Percentiles rank a stretch among this genome's conserved stretches.
Conservation (phyloP, 2,329 filamentous ascomycete genomes). For the Boeremia lycopersici region DNA sequence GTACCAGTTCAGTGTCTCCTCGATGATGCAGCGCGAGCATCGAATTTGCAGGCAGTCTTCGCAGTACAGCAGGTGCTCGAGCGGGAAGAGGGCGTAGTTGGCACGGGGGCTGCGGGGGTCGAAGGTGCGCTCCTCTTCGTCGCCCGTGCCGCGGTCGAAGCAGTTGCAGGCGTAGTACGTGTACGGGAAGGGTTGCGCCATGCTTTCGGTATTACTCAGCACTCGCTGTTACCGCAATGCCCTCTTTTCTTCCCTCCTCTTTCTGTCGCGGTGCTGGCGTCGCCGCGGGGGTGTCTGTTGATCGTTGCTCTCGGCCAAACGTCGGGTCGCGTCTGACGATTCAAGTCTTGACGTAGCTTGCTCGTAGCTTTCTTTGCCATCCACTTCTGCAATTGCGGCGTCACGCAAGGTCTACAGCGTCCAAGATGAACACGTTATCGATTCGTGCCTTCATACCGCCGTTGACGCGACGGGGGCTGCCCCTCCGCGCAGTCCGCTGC, state of each 20-base stretch:
- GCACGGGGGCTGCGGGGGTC: conserved; percentile 84
- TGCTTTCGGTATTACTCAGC: conserved; percentile 26
- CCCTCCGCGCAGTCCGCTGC: conserved; percentile 48
- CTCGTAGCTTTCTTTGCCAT: not conserved
- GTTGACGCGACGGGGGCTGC: conserved; percentile 31
- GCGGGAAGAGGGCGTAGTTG: conserved; percentile 89
- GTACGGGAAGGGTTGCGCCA: conserved; percentile 66
- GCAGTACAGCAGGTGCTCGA: conserved; percentile 94
- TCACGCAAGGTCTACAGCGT: not conserved
- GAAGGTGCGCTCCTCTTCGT: conserved; percentile 80
- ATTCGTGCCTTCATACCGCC: conserved; percentile 46
- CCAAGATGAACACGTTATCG: conserved; percentile 41
- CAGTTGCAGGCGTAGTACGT: conserved; percentile 70
- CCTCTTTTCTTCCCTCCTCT: conserved; percentile 2
- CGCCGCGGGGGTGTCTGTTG: conserved; percentile 18
- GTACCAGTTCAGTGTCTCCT: conserved; percentile 94
- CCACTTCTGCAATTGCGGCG: not conserved
- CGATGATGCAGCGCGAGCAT: conserved; percentile 86
- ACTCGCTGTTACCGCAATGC: not conserved
- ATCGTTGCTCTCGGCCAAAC: conserved; percentile 8
- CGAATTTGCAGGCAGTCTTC: conserved; percentile 97
- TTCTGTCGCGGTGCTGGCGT: conserved; percentile 1
- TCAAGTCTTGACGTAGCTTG: conserved; percentile 13
- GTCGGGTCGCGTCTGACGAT: conserved; percentile 2
- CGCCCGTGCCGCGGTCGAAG: conserved; percentile 56